phyloP scores from a whole-genome alignment of 1,284 basidiomycete genomes.

The Nidula niveotomentosa region DNA sequence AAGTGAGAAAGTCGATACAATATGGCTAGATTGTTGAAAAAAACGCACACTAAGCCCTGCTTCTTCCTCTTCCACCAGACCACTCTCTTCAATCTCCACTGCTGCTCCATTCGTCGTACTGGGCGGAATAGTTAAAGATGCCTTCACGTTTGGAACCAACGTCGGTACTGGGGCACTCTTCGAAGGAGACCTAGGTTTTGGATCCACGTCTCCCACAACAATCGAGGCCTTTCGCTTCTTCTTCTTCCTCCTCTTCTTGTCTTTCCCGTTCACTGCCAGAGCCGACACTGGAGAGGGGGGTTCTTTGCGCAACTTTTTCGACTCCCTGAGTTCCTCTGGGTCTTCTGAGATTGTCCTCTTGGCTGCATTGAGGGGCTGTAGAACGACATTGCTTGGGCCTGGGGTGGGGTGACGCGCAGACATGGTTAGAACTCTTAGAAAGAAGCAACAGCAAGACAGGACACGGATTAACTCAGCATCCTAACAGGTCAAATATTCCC shows the following conservation, averaged over 20 bases:
- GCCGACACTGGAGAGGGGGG: constrained; percentile 12
- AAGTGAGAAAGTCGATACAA: neutral
- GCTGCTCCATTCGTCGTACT: neutral
- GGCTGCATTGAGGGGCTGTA: constrained; percentile 14
- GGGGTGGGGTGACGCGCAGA: constrained; percentile 2
- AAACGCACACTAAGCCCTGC: constrained; percentile 6
- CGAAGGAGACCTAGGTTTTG: constrained; percentile 6
- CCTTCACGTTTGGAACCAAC: neutral
- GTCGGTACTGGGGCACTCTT: constrained; percentile 12
- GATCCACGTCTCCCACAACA: constrained; percentile 16
- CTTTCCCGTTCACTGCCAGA: constrained; percentile 21
- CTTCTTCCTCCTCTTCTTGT: constrained; percentile 36
- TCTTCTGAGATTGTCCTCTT: constrained; percentile 22
- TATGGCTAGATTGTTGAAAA: constrained; percentile 1
- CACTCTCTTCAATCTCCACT: neutral
- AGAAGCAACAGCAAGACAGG: no score
- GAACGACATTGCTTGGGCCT: constrained; percentile 8
- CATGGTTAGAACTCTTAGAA: neutral
- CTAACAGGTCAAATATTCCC: no score
- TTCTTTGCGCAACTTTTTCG: constrained; percentile 23
- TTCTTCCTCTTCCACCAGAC: constrained; percentile 7
- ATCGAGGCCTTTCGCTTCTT: constrained; percentile 38
- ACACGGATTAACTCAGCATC: no score
- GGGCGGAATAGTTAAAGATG: neutral
- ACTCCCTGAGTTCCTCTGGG: constrained; percentile 18